Evolutionary conservation across 2,329 filamentous ascomycete genomes (phyloP).

Genomic region (Neopestalotiopsis clavispora): DNA sequence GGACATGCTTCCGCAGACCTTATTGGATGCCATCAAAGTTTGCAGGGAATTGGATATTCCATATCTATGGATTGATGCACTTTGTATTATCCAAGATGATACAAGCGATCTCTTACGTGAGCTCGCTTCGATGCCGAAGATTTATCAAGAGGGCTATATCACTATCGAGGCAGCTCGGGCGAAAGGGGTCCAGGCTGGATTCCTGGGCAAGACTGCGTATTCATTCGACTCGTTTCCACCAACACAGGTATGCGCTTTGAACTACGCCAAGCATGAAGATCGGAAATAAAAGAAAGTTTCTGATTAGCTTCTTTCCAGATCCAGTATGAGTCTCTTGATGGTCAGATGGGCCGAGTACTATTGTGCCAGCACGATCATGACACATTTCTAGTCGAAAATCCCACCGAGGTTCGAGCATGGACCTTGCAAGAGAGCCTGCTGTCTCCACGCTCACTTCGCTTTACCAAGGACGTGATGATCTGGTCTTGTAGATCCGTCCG

Average conservation of each 20-base stretch:
- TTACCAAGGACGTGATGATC: not conserved
- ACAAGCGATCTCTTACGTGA: slow-evolving; percentile 7
- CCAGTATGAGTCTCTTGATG: not conserved
- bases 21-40: slow-evolving; percentile 16
- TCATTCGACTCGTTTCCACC: not conserved
- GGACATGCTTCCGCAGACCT: not conserved
- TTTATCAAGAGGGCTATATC: not conserved
- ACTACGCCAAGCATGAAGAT: not conserved
- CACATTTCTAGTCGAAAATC: not conserved
- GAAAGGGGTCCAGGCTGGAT: not conserved
- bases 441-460: not conserved
- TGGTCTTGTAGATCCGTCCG: not conserved
- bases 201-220: not conserved
- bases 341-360: not conserved
- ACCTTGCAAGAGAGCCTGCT: not conserved
- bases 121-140: not conserved
- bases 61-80: slow-evolving; percentile 24
- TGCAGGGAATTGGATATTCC: slow-evolving; percentile 6
- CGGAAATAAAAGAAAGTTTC: not conserved
- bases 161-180: not conserved
- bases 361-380: not conserved
- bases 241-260: not conserved
- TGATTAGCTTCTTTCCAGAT: not conserved
- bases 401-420: not conserved
- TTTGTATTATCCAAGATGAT: slow-evolving; percentile 23